These are phyloP conservation scores for Leucocoprinus sp. DNA, from an alignment of 768 basidiomycete genomes.

Conservation along the genomic window DNA sequence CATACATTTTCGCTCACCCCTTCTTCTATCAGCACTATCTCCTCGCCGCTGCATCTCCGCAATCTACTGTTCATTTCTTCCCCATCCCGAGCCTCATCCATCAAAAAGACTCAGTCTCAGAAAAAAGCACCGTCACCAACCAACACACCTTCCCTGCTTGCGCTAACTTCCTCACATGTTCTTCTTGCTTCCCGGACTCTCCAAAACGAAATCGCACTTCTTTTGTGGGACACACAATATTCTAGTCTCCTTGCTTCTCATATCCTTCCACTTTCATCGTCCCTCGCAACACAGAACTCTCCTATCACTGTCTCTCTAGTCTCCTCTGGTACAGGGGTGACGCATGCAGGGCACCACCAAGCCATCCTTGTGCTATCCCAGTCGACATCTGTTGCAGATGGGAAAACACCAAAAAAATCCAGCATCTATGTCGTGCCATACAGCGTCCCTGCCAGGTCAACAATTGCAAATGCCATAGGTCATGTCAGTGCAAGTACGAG, in stretches of 20 bases:
- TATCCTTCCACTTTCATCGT: slow-evolving; percentile 39
- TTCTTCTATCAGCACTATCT: slow-evolving; percentile 21
- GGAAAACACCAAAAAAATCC: slow-evolving; percentile 24
- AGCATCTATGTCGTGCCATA: slow-evolving; percentile 55
- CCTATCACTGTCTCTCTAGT: slow-evolving; percentile 17
- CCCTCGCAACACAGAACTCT: slow-evolving; percentile 22
- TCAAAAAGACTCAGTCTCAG: slow-evolving; percentile 19
- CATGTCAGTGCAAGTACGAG: slow-evolving; percentile 29
- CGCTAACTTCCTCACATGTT: slow-evolving; percentile 50
- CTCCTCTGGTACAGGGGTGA: slow-evolving; percentile 12
- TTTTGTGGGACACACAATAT: slow-evolving; percentile 66
- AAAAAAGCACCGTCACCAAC: slow-evolving; percentile 16
- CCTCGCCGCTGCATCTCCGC: slow-evolving; percentile 23
- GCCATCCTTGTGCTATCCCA: slow-evolving; percentile 43
- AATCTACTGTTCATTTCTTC: slow-evolving; percentile 22
- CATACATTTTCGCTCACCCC: slow-evolving; percentile 9
- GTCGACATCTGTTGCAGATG: slow-evolving; percentile 15
- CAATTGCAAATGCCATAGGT: slow-evolving; percentile 56
- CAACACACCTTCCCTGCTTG: slow-evolving; percentile 22
- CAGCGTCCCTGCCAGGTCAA: slow-evolving; percentile 44
- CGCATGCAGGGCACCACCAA: slow-evolving; percentile 26
- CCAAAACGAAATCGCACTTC: slow-evolving; percentile 39
- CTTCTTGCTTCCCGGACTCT: slow-evolving; percentile 39
- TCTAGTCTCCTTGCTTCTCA: slow-evolving; percentile 54
- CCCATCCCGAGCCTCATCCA: slow-evolving; percentile 11